Conservation (phyloP, 2,329 filamentous ascomycete genomes). For the Pseudogymnoascus sp. region DNA sequence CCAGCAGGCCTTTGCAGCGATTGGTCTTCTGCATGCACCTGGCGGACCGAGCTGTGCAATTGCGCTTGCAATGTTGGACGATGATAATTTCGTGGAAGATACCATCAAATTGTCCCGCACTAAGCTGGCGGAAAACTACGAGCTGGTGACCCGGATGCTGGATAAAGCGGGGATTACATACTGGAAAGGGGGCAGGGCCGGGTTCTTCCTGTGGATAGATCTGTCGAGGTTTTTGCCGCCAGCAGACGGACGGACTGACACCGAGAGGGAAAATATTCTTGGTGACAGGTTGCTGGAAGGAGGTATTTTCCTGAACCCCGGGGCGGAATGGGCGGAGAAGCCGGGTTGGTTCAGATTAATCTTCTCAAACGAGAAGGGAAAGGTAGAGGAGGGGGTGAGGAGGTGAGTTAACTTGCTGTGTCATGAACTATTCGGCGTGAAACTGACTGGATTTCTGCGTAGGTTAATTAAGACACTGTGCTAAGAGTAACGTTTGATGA, state of each 20-base stretch:
- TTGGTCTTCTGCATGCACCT: slow-evolving; percentile 41
- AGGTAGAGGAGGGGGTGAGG: slow-evolving; percentile 32
- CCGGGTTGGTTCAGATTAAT: slow-evolving; percentile 49
- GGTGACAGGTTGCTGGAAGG: slow-evolving; percentile 33
- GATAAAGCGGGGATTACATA: slow-evolving; percentile 37
- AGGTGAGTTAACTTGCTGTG: background rate
- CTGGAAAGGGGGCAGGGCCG: slow-evolving; percentile 41
- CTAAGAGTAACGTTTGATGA: background rate
- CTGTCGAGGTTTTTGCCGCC: slow-evolving; percentile 37
- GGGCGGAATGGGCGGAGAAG: slow-evolving; percentile 36
- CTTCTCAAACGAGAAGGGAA: slow-evolving; percentile 36
- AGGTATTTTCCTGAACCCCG: slow-evolving; percentile 44
- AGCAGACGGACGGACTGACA: slow-evolving; percentile 13
- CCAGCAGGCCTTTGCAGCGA: slow-evolving; percentile 31
- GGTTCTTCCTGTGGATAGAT: slow-evolving; percentile 50
- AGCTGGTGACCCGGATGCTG: slow-evolving; percentile 33
- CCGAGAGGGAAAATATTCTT: slow-evolving; percentile 11
- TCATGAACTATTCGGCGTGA: background rate
- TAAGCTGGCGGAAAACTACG: slow-evolving; percentile 35
- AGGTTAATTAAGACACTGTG: background rate
- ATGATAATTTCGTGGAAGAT: slow-evolving; percentile 36
- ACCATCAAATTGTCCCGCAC: slow-evolving; percentile 37
- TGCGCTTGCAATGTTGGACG: slow-evolving; percentile 39
- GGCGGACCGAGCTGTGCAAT: slow-evolving; percentile 39
- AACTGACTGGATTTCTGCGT: background rate